Evolutionary conservation across 148 eudicot genomes (phyloP), one percentile per base, ranked within the genome.

Genomic region (Rhododendron williamsianum): DNA sequence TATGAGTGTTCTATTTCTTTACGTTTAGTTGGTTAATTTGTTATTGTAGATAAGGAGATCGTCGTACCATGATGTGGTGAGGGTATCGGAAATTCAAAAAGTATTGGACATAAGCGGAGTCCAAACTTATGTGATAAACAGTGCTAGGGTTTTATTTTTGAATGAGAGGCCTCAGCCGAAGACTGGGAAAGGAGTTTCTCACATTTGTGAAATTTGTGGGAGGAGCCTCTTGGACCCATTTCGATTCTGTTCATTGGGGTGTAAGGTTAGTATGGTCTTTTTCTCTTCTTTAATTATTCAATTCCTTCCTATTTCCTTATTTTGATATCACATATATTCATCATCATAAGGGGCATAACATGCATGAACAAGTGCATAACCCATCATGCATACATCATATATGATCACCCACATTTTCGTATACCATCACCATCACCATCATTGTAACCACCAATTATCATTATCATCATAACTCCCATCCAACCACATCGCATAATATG

Each of bases 81-180:
- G 98, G 81, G 98, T 96, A 38, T 91, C 95, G 9, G 98, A 96
- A 86, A 91, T 96, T 60, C 92, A 96, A 46, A 92, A 87, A 76
- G 92, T 85, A 73, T 49, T 96, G 88, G 96, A 96, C 43, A 93
- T 89, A 86, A 89, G 91, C 56, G 98, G 98, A 84, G 96, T 96
- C 0, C 98, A 96, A 81, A 96, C 98, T 0, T 96, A 96, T 87
- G 96, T 94, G 82, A 96, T 96, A 38, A 96, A 96, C 90, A 93
- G 98, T 86, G 98, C 98, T 0, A 92, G 98, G 81, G 98, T 96
- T 18, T 80, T 94, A 93, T 96, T 96, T 46, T 84, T 96, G 88
- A 96, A 96, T 81, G 96, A 96, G 89, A 92, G 98, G 89, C 98
- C 98, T 56, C 95, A 92, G 79, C 98, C 98, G 1, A 96, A 94